Evolutionary conservation across 2,329 filamentous ascomycete genomes (phyloP).

Genomic region (Fusarium chuoi): DNA sequence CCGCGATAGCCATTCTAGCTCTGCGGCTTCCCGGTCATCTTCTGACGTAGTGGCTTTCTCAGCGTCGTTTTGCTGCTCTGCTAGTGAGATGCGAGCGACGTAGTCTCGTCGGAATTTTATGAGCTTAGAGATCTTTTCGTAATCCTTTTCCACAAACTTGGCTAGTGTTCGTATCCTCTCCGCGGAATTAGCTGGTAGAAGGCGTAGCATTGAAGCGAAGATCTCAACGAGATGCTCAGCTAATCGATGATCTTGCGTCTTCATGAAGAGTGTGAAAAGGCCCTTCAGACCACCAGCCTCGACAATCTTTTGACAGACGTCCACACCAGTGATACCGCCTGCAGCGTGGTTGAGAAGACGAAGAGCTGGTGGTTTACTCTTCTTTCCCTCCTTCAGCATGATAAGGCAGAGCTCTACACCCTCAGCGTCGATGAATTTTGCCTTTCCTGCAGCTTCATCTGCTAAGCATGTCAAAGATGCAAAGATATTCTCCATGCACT

Average conservation of each 20-base stretch:
- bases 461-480: constrained; percentile 84
- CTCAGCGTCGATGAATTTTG: constrained; percentile 87
- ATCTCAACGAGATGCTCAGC: constrained; percentile 87
- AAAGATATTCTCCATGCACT: constrained; percentile 95
- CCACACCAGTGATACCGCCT: constrained; percentile 55
- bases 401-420: constrained; percentile 91
- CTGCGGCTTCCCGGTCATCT: constrained; percentile 60
- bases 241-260: constrained; percentile 74
- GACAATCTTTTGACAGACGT: constrained; percentile 80
- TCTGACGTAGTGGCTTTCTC: constrained; percentile 20
- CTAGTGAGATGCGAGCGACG: constrained; percentile 67
- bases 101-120: constrained; percentile 78
- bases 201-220: constrained; percentile 82
- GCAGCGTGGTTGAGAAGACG: constrained; percentile 87
- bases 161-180: constrained; percentile 85
- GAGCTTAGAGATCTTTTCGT: constrained; percentile 82
- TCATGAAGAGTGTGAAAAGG: constrained; percentile 88
- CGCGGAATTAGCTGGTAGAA: constrained; percentile 80
- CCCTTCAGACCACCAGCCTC: constrained; percentile 87
- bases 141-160: constrained; percentile 96
- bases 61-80: constrained; percentile 59
- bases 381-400: constrained; percentile 89
- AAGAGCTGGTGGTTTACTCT: constrained; percentile 80
- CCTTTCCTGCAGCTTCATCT: constrained; percentile 79
- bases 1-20: constrained; percentile 77